phyloP scores from a whole-genome alignment of 805 yeast species.

The Ogataea angusta region DNA sequence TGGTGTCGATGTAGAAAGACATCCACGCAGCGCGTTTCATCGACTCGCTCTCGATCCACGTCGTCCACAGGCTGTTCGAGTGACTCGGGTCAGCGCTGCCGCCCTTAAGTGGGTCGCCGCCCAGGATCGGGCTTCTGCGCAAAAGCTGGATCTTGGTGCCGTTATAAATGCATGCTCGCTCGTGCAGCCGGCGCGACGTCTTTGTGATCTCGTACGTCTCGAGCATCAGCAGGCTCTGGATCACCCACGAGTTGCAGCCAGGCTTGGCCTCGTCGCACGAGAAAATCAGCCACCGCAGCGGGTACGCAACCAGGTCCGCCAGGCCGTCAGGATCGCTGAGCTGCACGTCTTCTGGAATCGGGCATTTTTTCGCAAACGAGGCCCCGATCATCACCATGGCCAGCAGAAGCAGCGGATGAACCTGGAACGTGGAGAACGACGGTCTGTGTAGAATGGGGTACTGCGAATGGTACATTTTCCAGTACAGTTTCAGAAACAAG shows the following conservation, averaged over 20 bases:
- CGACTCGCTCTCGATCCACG: slow-evolving; percentile 75
- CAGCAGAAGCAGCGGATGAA: slow-evolving; percentile 50
- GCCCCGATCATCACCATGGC: slow-evolving; percentile 59
- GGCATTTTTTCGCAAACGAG: slow-evolving; percentile 18
- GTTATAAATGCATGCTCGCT: slow-evolving; percentile 49
- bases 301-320: slow-evolving; percentile 37
- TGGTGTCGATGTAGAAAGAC: slow-evolving; percentile 72
- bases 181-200: slow-evolving; percentile 43
- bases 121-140: slow-evolving; percentile 45
- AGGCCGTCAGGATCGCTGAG: slow-evolving; percentile 26
- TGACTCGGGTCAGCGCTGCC: slow-evolving; percentile 28
- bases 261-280: slow-evolving; percentile 42
- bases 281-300: slow-evolving; percentile 44
- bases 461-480: slow-evolving; percentile 57
- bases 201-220: slow-evolving; percentile 48
- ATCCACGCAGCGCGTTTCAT: slow-evolving; percentile 70
- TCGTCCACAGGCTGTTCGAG: slow-evolving; percentile 35
- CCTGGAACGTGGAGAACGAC: slow-evolving; percentile 47
- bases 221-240: slow-evolving; percentile 44
- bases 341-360: slow-evolving; percentile 2
- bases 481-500: slow-evolving; percentile 37
- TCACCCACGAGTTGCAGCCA: slow-evolving; percentile 47
- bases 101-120: slow-evolving; percentile 39
- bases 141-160: slow-evolving; percentile 50
- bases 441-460: slow-evolving; percentile 46